Evolutionary conservation across 257 asterid genomes (phyloP), one percentile per base, ranked within the genome.

Genomic region (Ilex asprella): DNA sequence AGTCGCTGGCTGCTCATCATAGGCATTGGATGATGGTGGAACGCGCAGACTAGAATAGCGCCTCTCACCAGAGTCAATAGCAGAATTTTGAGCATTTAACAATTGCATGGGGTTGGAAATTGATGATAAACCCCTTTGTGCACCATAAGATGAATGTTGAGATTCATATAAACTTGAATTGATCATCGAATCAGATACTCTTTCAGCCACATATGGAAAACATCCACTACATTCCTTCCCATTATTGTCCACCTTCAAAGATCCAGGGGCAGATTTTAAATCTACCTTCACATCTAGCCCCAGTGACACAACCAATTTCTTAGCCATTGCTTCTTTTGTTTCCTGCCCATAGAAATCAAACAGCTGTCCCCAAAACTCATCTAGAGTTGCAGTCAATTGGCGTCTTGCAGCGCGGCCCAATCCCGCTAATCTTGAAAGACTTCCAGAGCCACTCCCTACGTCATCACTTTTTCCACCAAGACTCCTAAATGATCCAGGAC

Each of bases 371-470:
- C 99, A 89, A 67, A 93, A 93, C 52, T 89, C 97, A 67, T 84
- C 91, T 47, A 89, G 94, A 67, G 72, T 62, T 11, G 65, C 62
- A 57, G 96, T 76, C 54, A 93, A 64, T 67, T 89, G 96, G 59
- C 94, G 91, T 82, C 99, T 81, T 32, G 88, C 97, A 41, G 99
- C 88, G 60, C 97, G 96, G 29, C 99, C 97, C 63, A 93, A 82
- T 60, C 99, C 97, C 43, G 83, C 95, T 69, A 87, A 62, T 73
- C 94, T 82, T 3, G 97, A 93, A 39, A 89, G 91, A 59, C 97
- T 89, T 63, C 96, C 96, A 0, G 90, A 60, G 16, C 97, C 95
- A 66, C 96, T 89, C 66, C 97, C 99, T 11, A 74, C 62, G 53
- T 89, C 96, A 31, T 87, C 99, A 46, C 60, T 58, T 77, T 78